Conservation (phyloP, 805 yeast genomes). For the Teunomyces lycoperdinae region DNA sequence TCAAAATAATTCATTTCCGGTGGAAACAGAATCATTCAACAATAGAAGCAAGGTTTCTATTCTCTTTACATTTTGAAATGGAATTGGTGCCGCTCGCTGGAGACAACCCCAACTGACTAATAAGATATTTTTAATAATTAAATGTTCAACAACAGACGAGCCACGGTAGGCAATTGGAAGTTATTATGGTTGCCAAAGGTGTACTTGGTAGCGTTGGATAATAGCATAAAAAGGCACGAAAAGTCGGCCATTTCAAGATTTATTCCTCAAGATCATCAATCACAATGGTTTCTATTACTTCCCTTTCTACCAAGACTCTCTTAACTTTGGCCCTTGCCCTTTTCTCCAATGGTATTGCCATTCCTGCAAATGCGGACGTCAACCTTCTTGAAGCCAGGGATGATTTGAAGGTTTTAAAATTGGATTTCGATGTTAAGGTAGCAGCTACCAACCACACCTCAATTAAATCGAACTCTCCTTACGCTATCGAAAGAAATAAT, state of each 20-base stretch:
- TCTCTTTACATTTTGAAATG: not conserved
- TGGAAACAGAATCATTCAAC: not conserved
- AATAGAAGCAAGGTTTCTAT: not conserved
- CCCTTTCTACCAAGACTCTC: not conserved
- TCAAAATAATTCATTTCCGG: too few species aligned
- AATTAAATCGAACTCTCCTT: not conserved
- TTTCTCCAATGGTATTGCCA: not conserved
- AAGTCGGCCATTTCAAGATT: not conserved
- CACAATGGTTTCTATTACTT: slow-evolving; percentile 1
- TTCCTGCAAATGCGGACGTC: not conserved
- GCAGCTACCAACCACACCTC: not conserved
- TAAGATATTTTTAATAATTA: not conserved
- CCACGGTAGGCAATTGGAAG: not conserved
- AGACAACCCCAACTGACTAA: not conserved
- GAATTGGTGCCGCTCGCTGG: not conserved
- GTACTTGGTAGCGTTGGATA: not conserved
- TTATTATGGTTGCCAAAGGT: not conserved
- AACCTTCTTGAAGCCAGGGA: not conserved
- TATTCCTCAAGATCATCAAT: not conserved
- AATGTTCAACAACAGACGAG: not conserved
- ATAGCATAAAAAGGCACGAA: not conserved
- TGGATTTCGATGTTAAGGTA: not conserved
- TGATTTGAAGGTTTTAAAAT: not conserved
- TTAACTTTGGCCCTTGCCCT: slow-evolving; percentile 1
- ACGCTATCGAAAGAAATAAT: not conserved